These are phyloP conservation scores for Hypoxylon trugodes DNA, from an alignment of 495 filamentous ascomycete genomes.

Conservation along the genomic window DNA sequence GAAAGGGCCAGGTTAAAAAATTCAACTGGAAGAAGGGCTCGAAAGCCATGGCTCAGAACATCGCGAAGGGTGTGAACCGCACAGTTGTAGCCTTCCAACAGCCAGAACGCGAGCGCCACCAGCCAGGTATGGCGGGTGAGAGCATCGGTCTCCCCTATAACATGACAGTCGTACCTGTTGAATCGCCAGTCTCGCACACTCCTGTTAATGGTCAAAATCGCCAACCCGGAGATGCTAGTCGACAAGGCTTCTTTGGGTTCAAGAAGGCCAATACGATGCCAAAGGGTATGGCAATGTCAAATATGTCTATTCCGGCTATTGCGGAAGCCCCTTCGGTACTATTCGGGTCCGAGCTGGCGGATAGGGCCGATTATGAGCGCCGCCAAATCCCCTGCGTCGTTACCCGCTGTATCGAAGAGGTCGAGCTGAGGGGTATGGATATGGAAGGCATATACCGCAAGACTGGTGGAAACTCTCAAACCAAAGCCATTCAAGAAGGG, in stretches of 20 bases:
- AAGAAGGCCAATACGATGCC: slow-evolving; percentile 57
- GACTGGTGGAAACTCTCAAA: slow-evolving; percentile 86
- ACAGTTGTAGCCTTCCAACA: slow-evolving; percentile 68
- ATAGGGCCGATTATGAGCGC: slow-evolving; percentile 87
- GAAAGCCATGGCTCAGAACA: slow-evolving; percentile 90
- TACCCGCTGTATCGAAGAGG: slow-evolving; percentile 95
- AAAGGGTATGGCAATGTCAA: slow-evolving; percentile 64
- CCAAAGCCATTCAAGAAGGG: slow-evolving; percentile 85
- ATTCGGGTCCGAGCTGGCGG: slow-evolving; percentile 90
- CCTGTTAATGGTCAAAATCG: slow-evolving; percentile 43
- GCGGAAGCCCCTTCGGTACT: slow-evolving; percentile 69
- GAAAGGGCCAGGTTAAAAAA: slow-evolving; percentile 90
- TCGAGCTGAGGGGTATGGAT: slow-evolving; percentile 96
- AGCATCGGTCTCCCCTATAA: slow-evolving; percentile 70
- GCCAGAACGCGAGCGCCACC: slow-evolving; percentile 57
- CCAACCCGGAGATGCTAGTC: slow-evolving; percentile 60
- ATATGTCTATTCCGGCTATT: slow-evolving; percentile 54
- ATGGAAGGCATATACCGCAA: slow-evolving; percentile 98
- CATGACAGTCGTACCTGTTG: slow-evolving; percentile 61
- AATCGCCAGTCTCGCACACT: slow-evolving; percentile 50
- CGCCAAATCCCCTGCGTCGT: slow-evolving; percentile 90
- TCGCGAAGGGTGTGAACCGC: slow-evolving; percentile 90
- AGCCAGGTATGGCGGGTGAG: slow-evolving; percentile 58
- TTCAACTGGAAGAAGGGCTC: slow-evolving; percentile 99
- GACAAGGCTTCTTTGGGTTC: slow-evolving; percentile 82